Conservation (phyloP, 2,329 filamentous ascomycete species). For the Aspergillus sp. region DNA sequence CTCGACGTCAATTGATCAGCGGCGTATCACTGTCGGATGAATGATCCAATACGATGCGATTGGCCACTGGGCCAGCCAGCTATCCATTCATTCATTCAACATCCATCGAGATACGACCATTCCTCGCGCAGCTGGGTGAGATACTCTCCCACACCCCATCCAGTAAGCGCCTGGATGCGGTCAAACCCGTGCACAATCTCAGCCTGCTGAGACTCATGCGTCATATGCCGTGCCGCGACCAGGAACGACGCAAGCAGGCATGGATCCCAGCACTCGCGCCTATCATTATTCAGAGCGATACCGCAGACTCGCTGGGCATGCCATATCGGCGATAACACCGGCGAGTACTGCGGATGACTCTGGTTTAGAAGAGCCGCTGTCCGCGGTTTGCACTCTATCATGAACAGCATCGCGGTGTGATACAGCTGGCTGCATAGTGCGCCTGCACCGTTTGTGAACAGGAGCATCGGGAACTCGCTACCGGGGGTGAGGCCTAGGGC, state of each 20-base stretch:
- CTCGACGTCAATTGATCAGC: not conserved
- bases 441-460: constrained; percentile 49
- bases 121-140: constrained; percentile 19
- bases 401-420: constrained; percentile 55
- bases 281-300: constrained; percentile 50
- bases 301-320: constrained; percentile 52
- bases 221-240: constrained; percentile 48
- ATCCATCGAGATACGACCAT: constrained; percentile 25
- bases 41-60: too few species aligned
- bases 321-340: constrained; percentile 47
- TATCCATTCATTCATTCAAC: not conserved
- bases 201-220: constrained; percentile 50
- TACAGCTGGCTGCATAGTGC: constrained; percentile 55
- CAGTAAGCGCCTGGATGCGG: constrained; percentile 41
- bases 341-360: constrained; percentile 25
- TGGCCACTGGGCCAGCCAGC: not conserved
- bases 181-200: constrained; percentile 43
- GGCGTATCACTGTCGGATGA: not conserved
- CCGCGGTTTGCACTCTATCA: constrained; percentile 54
- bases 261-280: constrained; percentile 49
- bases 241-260: constrained; percentile 49
- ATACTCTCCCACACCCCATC: constrained; percentile 37
- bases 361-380: constrained; percentile 32
- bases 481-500: constrained; percentile 7
- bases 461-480: constrained; percentile 36